Conservation (phyloP, 768 basidiomycete species). For the Lactarius quietus region DNA sequence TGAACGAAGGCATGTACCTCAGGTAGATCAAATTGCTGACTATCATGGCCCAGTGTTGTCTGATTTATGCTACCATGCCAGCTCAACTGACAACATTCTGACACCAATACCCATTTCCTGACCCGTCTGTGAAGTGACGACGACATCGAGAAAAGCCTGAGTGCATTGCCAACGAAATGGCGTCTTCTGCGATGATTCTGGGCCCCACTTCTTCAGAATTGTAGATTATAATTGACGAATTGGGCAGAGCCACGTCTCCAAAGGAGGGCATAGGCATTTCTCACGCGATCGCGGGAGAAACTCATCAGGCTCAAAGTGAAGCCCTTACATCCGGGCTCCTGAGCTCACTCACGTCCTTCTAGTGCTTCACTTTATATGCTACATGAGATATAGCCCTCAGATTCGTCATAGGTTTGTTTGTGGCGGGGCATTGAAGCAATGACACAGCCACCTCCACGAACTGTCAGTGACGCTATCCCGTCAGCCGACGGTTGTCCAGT, state of each 20-base stretch:
- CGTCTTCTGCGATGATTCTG: conserved; percentile 85
- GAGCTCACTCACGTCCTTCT: conserved; percentile 3
- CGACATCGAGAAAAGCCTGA: conserved; percentile 82
- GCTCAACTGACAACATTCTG: conserved; percentile 30
- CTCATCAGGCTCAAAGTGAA: conserved; percentile 68
- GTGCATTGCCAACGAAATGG: conserved; percentile 96
- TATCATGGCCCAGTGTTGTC: conserved; percentile 86
- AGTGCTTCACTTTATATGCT: conserved; percentile 89
- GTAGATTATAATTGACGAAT: conserved; percentile 87
- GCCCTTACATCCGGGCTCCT: conserved; percentile 8
- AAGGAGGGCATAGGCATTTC: conserved; percentile 78
- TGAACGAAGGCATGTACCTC: conserved; percentile 90
- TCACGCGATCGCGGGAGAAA: conserved; percentile 78
- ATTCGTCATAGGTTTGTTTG: no score
- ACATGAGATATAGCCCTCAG: conserved; percentile 53
- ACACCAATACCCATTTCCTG: conserved; percentile 79
- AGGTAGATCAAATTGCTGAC: conserved; percentile 80
- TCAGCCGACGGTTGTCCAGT: conserved; percentile 82
- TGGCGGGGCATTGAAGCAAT: not conserved
- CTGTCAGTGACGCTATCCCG: conserved; percentile 70
- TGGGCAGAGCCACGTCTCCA: conserved; percentile 89
- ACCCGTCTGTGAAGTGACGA: conserved; percentile 93
- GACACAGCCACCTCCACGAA: conserved; percentile 70
- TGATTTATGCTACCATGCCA: not conserved
- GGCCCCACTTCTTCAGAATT: conserved; percentile 68